Percentiles rank a stretch among this genome's conserved stretches.
Conservation (phyloP, 176 grass and related monocot species). For the Oryza nivara region DNA sequence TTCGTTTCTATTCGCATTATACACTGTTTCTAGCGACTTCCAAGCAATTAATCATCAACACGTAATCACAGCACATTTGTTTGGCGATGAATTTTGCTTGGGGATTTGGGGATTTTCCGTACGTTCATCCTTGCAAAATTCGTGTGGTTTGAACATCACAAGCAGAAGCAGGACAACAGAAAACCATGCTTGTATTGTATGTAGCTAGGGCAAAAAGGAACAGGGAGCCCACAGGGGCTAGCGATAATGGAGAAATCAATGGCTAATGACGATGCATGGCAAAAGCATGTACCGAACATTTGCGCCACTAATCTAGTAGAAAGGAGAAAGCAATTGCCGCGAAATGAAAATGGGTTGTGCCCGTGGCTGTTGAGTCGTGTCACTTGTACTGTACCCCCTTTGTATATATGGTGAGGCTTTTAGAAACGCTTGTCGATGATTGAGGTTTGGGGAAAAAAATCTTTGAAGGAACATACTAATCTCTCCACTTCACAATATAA, state of each 20-base stretch:
- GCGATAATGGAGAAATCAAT: neutral
- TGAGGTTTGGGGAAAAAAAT: neutral
- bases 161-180: no score
- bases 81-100: no score
- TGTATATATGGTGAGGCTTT: neutral
- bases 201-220: neutral
- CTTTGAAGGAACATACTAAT: no score
- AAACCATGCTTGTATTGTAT: neutral
- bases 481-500: no score
- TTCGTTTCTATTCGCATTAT: neutral
- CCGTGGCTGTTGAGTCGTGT: neutral
- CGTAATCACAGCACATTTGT: neutral
- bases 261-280: neutral
- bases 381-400: neutral
- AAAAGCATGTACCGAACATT: constrained; percentile 17
- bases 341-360: neutral
- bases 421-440: neutral
- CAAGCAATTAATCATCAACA: constrained; percentile 7
- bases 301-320: constrained; percentile 15
- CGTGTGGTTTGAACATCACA: neutral
- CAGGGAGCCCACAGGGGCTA: neutral
- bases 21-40: neutral
- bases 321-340: constrained; percentile 34
- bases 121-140: no score
- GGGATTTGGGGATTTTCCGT: no score